Evolutionary conservation across 2,329 filamentous ascomycete species (phyloP), one percentile per base, ranked within the genome.

Genomic region (Rhynchosporium agropyri): DNA sequence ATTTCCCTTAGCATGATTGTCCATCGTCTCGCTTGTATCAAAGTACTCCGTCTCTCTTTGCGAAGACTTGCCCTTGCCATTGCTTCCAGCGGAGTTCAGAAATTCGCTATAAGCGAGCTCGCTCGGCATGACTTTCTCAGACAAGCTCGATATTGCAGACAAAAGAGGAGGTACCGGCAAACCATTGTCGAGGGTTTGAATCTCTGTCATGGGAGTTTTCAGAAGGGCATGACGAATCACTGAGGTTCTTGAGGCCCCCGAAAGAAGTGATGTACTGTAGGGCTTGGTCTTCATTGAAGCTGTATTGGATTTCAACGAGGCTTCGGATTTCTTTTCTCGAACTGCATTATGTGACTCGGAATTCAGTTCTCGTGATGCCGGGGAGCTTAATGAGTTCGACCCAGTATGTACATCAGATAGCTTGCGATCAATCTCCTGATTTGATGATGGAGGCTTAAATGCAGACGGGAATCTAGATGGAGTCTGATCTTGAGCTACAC

Each of bases 171-270:
- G 68, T 15, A 70, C 51, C 49, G 70, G 69, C 20, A 72, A 49
- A 15, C 67, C 67, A 8, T 51, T 66, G 40, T 73, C 71, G 31
- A 69, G 26, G 13, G 67, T 65, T 38, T 66, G 61, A 13, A 26
- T 40, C 28, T 66, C 54, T 4, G 68, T 56, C 12, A 69, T 42
- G 7, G 69, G 68, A 13, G 71, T 51, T 40, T 71, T 72, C 36
- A 74, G 64, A 31, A 73, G 67, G 26, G 63, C 67, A 60, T 73
- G 72, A 10, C 70, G 65, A 53, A 59, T 58, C n/a, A 57, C 51
- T 26, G 70, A 71, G 29, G 56, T 61, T 63, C 61, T 70, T 8
- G 72, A 73, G 12, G 63, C 64, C 26, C 53, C 61, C 26, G 71
- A 72, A 38, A 69, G 61, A 28, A 73, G 36, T 8, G 71, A 74